Evolutionary conservation across 1,284 basidiomycete genomes (phyloP).

Genomic region (Puccinia horiana): DNA sequence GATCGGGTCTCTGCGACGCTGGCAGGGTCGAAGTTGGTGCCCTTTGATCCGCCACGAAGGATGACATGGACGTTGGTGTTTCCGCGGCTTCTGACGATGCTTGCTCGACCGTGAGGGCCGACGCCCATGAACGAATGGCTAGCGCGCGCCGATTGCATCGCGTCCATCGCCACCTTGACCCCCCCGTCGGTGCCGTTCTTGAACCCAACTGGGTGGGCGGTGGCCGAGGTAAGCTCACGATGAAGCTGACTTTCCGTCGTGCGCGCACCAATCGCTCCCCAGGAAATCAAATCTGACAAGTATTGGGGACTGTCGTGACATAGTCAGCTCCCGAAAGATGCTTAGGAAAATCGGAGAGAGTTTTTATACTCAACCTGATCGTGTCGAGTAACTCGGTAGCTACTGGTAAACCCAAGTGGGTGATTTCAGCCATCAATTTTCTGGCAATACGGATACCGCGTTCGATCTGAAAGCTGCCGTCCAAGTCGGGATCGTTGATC

Average conservation of each 20-base stretch:
- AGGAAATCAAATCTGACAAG: slow-evolving; percentile 73
- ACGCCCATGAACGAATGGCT: slow-evolving; percentile 59
- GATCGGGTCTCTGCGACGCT: slow-evolving; percentile 36
- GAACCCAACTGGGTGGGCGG: slow-evolving; percentile 58
- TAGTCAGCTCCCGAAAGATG: slow-evolving; percentile 66
- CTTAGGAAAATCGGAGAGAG: no score
- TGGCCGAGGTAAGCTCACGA: slow-evolving; percentile 58
- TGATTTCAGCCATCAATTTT: slow-evolving; percentile 83
- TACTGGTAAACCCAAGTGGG: slow-evolving; percentile 82
- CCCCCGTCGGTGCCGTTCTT: slow-evolving; percentile 59
- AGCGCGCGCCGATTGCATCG: slow-evolving; percentile 56
- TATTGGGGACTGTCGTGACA: slow-evolving; percentile 60
- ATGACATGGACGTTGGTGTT: slow-evolving; percentile 59
- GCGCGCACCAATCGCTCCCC: slow-evolving; percentile 96
- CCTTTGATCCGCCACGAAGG: slow-evolving; percentile 57
- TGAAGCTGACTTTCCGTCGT: slow-evolving; percentile 70
- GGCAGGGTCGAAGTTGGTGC: slow-evolving; percentile 41
- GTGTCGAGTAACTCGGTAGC: slow-evolving; percentile 88
- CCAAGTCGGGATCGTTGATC: slow-evolving; percentile 75
- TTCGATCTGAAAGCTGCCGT: slow-evolving; percentile 95
- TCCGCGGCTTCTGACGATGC: slow-evolving; percentile 92
- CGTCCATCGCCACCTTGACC: slow-evolving; percentile 58
- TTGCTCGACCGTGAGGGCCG: slow-evolving; percentile 67
- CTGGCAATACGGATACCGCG: slow-evolving; percentile 85
- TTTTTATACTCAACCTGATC: slow-evolving; percentile 57